A percentile compares a stretch with the other conserved stretches of the same genome.
Conservation (phyloP, 176 grass and related monocot species). For the Chloris gayana region DNA sequence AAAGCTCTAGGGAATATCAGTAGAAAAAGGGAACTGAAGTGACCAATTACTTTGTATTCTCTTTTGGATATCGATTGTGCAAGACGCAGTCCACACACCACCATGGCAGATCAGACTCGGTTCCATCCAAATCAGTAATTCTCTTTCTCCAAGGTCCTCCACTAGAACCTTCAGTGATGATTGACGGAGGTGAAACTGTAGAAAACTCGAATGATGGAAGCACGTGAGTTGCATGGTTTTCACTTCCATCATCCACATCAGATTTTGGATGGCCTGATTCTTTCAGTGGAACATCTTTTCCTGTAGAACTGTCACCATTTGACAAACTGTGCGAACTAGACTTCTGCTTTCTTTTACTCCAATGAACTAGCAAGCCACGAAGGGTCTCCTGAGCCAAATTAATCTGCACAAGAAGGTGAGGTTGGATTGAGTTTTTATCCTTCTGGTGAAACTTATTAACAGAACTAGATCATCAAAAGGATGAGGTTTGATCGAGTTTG, state of each 20-base stretch:
- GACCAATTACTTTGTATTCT: conserved; percentile 88
- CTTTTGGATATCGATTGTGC: conserved; percentile 76
- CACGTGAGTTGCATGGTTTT: conserved; percentile 55
- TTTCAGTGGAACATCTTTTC: conserved; percentile 64
- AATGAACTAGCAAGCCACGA: conserved; percentile 82
- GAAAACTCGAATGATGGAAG: conserved; percentile 84
- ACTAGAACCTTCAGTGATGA: conserved; percentile 85
- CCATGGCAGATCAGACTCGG: conserved; percentile 92
- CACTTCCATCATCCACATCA: conserved; percentile 68
- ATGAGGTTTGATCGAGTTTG: conserved; percentile 1
- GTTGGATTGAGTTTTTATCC: conserved; percentile 4
- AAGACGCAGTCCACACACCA: conserved; percentile 86
- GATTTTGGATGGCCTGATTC: conserved; percentile 59
- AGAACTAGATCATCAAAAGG: conserved; percentile 23
- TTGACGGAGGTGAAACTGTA: conserved; percentile 76
- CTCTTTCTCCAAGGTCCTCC: conserved; percentile 95
- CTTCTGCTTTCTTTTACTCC: conserved; percentile 74
- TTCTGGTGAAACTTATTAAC: background rate
- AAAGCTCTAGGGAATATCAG: conserved; percentile 20
- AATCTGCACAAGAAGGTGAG: conserved; percentile 59
- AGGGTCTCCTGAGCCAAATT: conserved; percentile 96
- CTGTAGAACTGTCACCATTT: conserved; percentile 64
- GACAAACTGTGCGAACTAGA: conserved; percentile 54
- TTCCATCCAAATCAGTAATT: conserved; percentile 90
- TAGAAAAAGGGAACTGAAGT: conserved; percentile 8